Conservation (phyloP, 1,284 basidiomycete species). For the Boletus holoroseus region DNA sequence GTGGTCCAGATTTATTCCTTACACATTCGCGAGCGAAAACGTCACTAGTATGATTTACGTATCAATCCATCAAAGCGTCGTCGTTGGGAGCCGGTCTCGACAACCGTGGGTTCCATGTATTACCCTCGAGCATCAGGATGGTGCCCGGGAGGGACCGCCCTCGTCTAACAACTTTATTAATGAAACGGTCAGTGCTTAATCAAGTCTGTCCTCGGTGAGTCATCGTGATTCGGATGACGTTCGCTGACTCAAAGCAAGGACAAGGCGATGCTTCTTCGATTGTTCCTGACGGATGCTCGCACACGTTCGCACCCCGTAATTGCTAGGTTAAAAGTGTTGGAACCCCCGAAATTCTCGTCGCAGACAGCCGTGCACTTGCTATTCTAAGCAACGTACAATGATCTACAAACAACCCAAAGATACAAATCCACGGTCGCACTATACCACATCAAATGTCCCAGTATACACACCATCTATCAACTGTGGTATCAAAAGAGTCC, state of each 20-base stretch:
- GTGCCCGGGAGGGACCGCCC: background rate
- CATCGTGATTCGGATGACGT: conserved; percentile 15
- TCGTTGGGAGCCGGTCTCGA: conserved; percentile 3
- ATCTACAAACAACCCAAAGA: conserved; percentile 16
- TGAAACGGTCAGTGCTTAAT: conserved; percentile 3
- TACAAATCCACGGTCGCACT: conserved; percentile 23
- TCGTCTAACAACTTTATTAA: conserved; percentile 10
- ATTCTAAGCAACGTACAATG: conserved; percentile 11
- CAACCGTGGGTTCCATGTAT: conserved; percentile 14
- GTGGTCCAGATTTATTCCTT: background rate
- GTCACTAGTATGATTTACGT: conserved; percentile 6
- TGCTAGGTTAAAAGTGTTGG: conserved; percentile 18
- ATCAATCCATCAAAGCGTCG: background rate
- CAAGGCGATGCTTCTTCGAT: conserved; percentile 1
- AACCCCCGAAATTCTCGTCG: conserved; percentile 16
- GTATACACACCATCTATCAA: conserved; percentile 16
- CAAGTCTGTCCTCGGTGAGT: conserved; percentile 17
- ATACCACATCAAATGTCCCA: conserved; percentile 21
- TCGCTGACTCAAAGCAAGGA: conserved; percentile 2
- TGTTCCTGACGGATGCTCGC: conserved; percentile 9
- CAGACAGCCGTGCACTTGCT: conserved; percentile 8
- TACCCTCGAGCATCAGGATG: background rate
- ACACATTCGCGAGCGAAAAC: background rate
- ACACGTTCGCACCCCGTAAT: conserved; percentile 15
- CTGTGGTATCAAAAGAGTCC: conserved; percentile 19